These are phyloP conservation scores for Talaromyces sp. DNA, from an alignment of 2,329 filamentous ascomycete genomes.

Conservation along the genomic window DNA sequence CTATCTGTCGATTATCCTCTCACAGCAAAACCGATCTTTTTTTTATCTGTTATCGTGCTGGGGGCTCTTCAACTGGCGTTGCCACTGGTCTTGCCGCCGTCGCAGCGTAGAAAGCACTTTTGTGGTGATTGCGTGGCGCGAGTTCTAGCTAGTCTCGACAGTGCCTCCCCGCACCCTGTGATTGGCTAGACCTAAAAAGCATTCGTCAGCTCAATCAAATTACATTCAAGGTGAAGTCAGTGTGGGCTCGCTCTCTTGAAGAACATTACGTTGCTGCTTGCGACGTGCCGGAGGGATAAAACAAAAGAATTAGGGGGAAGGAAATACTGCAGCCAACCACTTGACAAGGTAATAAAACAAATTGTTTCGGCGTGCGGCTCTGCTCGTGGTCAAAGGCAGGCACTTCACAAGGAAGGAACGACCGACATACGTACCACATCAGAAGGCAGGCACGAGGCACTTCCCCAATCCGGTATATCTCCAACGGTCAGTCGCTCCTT, in stretches of 20 bases:
- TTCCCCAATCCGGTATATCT: background rate
- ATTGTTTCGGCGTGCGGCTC: conserved; percentile 9
- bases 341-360: background rate
- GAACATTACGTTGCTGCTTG: conserved; percentile 7
- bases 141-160: conserved; percentile 10
- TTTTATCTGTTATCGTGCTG: background rate
- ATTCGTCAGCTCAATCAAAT: conserved; percentile 15
- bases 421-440: background rate
- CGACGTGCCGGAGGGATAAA: background rate
- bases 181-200: conserved; percentile 2
- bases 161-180: conserved; percentile 8
- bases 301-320: background rate
- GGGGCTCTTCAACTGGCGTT: background rate
- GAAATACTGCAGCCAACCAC: background rate
- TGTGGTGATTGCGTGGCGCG: conserved; percentile 16
- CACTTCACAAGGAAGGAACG: background rate
- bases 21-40: background rate
- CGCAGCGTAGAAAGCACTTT: background rate
- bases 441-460: conserved; percentile 8
- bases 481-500: background rate
- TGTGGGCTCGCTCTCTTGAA: background rate
- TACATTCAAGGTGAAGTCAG: background rate
- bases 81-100: conserved; percentile 1
- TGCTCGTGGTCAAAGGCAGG: background rate
- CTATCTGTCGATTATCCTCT: background rate